Percentiles rank a stretch among this genome's conserved stretches.
Evolutionary conservation across 352 stramenopile species (phyloP).

Genomic region (Phytophthora sansomeana): DNA sequence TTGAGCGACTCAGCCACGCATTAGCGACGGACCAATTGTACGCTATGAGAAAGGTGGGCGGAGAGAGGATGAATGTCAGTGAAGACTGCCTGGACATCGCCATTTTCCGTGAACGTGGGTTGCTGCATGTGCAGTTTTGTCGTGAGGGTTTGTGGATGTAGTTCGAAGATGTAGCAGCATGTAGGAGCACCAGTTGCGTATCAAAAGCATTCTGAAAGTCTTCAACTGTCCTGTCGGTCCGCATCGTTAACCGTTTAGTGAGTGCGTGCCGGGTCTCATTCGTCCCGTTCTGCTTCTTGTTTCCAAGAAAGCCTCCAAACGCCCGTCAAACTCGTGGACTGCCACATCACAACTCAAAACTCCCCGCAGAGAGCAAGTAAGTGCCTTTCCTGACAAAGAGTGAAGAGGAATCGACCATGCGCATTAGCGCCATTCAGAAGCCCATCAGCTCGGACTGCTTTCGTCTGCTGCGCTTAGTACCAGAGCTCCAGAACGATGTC

Average conservation of each 20-base stretch:
- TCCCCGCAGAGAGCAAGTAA: constrained; percentile 26
- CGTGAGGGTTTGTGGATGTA: neutral
- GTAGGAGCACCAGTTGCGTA: neutral
- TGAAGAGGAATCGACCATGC: constrained; percentile 21
- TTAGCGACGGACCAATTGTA: constrained; percentile 32
- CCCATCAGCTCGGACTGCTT: constrained; percentile 53
- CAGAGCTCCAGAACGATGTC: constrained; percentile 69
- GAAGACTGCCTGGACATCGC: constrained; percentile 8
- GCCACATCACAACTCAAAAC: constrained; percentile 23
- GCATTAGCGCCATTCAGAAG: constrained; percentile 23
- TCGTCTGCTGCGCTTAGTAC: constrained; percentile 59
- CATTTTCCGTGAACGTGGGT: neutral
- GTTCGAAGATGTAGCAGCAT: neutral
- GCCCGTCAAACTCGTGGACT: no score
- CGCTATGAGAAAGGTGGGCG: constrained; percentile 16
- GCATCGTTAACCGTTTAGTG: neutral
- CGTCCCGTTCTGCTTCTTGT: constrained; percentile 4
- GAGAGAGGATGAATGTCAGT: neutral
- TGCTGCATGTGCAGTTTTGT: constrained; percentile 9
- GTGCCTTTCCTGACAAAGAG: neutral
- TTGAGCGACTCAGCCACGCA: constrained; percentile 28
- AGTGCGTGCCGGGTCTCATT: constrained; percentile 10
- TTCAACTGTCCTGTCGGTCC: constrained; percentile 14
- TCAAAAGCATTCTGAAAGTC: constrained; percentile 13
- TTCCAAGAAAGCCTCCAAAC: neutral